Evolutionary conservation across 805 yeast species (phyloP), one percentile per base, ranked within the genome.

Genomic region (Yamadazyma insecticola): DNA sequence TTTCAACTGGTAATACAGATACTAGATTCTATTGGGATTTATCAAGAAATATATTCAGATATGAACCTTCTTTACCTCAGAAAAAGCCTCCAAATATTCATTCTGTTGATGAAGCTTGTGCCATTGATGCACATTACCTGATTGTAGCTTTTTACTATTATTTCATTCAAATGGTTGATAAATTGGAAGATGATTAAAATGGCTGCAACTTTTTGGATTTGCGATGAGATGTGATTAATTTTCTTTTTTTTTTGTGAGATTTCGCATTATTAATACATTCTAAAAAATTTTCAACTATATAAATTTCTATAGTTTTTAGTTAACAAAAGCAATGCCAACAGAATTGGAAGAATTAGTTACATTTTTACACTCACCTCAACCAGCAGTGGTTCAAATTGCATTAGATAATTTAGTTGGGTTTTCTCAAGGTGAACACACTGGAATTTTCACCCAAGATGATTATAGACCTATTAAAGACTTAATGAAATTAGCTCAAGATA

Each of bases 351-450:
- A 67, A 36, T 63, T 89, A 26, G 95, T 87, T 14, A 76, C 70
- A 28, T 88, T 89, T 51, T 66, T 89, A 39, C 96, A 85, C 53
- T 76, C 90, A 6, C 81, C 84, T 2, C 86, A 82, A 50, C 79
- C 83, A 2, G 81, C 81, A 8, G 84, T 87, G 19, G 76, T 81
- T 37, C 86, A 81, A 45, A 80, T 88, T 35, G 97, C 97, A 0
- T 64, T 89, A 28, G 92, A 84, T 47, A 79, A 87, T 52, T 56
- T 88, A 33, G 87, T 86, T 9, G 94, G 89, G 2, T 85, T 71
- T 53, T 81, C 95, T 7, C 75, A 78, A 27, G 90, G 90, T 6
- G 67, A 79, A 3, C 74, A 78, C 21, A 76, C 74, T 30, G 61
- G 65, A 22, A 65, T 86, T 18, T 90, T 90, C 63, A 70, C 74